Conservation (phyloP, 139 green algal genomes). For the Chlorella sp. region DNA sequence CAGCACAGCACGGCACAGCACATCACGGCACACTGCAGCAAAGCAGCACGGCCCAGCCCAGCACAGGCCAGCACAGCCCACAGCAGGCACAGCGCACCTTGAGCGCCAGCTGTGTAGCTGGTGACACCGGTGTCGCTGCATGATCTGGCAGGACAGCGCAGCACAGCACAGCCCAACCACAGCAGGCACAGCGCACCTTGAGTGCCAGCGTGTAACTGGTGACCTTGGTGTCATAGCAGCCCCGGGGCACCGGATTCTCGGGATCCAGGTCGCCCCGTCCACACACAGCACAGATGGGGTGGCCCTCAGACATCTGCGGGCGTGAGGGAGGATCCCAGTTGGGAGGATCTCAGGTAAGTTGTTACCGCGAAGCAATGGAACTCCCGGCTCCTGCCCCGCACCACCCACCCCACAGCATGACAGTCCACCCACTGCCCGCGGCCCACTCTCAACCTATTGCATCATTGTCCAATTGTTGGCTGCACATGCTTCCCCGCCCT, state of each 20-base stretch:
- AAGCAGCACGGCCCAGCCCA: neutral
- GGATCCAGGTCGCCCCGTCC: constrained; percentile 69
- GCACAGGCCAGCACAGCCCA: neutral
- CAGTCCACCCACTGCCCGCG: no score
- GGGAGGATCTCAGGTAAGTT: no score
- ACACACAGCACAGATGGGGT: constrained; percentile 66
- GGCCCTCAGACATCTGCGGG: constrained; percentile 38
- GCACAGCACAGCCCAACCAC: neutral
- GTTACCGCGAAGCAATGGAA: no score
- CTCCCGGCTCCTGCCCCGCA: no score
- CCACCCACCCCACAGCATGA: no score
- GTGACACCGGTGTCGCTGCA: no score
- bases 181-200: neutral
- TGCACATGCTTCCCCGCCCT: no score
- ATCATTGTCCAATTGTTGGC: no score
- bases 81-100: neutral
- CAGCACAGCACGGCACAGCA: no score
- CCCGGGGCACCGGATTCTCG: constrained; percentile 42
- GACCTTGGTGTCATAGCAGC: constrained; percentile 80
- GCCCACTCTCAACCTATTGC: no score
- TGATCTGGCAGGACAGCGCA: neutral
- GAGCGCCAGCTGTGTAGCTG: neutral
- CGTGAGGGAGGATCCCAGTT: neutral
- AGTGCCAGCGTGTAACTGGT: constrained; percentile 57
- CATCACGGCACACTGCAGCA: neutral